Base-by-base conservation (phyloP, 202 grass and related monocot genomes). In the Carex sylvatica region DNA sequence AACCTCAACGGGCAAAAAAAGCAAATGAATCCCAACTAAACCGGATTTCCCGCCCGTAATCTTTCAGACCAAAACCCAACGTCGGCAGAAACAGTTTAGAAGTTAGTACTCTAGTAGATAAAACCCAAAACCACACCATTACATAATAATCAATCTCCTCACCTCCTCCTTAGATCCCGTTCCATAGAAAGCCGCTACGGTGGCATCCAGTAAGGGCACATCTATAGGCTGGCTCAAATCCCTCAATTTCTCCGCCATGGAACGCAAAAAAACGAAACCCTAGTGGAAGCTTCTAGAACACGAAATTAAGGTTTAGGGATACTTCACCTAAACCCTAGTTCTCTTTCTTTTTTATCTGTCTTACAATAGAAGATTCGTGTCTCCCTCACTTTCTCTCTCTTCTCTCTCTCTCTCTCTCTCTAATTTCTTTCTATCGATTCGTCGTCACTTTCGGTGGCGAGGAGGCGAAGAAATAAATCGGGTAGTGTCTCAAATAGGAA, bases 101-200 rank as follows among this genome's bases (percentile, higher is more conserved):
- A 60, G 56, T 14, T 30, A 31, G 36, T 23, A 47, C 19, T 49
- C 10, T 30, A 61, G 8, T 2, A 26, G 54, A 77, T 15, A 51
- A 53, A 91, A 26, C 59, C 20, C 33, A 71, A 49, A 47, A 49
- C 40, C 4, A 71, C 68, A 13, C 68, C 68, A 71, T 71, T 49
- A 71, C 18, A 56, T 20, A 8, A 73, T 19, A 84, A 74, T 26
- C 23, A 58, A 70, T 15, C 54, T 22, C 20, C 88, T 85, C 86
- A 99, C 97, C 97, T 99, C 91, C 42, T 97, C 91, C 58, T 99
- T 99, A 87, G 97, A 99, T 92, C 97, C 97, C 74, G 93, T 99
- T 52, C 97, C 97, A 46, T 99, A 99, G 91, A 99, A 99, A 38
- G 97, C 97, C 62, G 97, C 86, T 35, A 99, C 97, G 5, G 97